Base-by-base conservation (phyloP, 176 grass and related monocot species). In the Canna indica region DNA sequence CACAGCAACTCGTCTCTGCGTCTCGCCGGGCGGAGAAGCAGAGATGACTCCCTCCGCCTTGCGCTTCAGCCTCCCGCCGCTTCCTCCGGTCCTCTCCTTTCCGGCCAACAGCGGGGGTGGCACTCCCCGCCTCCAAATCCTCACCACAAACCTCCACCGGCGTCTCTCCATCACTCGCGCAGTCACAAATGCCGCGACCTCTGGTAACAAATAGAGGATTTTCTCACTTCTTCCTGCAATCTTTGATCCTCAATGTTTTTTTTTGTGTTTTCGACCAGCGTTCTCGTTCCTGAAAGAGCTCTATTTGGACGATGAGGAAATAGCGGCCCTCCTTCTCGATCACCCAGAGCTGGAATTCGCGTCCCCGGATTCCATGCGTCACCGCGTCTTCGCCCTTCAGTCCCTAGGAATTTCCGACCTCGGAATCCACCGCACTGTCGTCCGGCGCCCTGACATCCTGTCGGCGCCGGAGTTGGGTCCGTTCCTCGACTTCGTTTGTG, bases 261-360 rank as follows among this genome's bases (percentile, higher is more conserved):
- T 76, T 12, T 17, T 52, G 3, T 2, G 1, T 52, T 31, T 16
- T 53, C 34, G 63, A 38, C 18, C 69, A 33, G 45, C 41, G 20
- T 15, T 52, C 44, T 33, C 16, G 12, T 24, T 67, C 64, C 36
- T 59, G 46, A 47, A 16, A 27, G 24, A 77, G 8, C 65, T 77
- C 25, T 32, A 54, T 38, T 64, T 77, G 25, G 75, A 77, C 65
- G 75, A 69, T 7, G 46, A 52, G 27, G 64, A 77, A 69, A 24
- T 48, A 24, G 48, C 39, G 9, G 64, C 34, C 20, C 33, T 69
- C 24, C 13, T 59, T 34, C 64, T 31, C 5, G 38, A 31, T 14
- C 75, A 59, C 20, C 48, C 64, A 24, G 47, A 59, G 32, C 64
- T 77, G 22, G 75, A 69, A 22, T 31, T 58, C 34, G 44, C 34